Evolutionary conservation across 2,329 filamentous ascomycete species (phyloP).

Genomic region (Corniculantispora saksenae): DNA sequence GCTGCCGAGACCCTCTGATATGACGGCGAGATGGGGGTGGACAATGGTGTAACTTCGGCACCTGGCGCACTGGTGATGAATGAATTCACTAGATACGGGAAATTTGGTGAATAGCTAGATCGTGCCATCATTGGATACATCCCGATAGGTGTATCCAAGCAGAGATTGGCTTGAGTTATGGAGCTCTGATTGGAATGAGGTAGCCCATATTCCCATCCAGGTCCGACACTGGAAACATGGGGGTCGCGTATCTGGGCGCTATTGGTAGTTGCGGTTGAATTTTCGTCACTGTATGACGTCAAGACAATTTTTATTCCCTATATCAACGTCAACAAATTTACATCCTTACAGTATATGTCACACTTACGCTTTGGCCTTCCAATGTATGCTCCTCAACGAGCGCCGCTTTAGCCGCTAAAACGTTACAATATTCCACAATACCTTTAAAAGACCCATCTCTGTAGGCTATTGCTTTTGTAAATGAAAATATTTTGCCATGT

Average conservation of each 20-base stretch:
- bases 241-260: background rate
- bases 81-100: conserved; percentile 34
- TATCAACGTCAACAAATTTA: background rate
- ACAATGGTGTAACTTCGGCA: conserved; percentile 25
- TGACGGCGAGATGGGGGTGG: conserved; percentile 32
- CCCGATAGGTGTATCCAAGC: conserved; percentile 28
- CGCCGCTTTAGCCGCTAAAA: conserved; percentile 43
- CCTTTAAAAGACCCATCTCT: conserved; percentile 47
- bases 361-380: conserved; percentile 6
- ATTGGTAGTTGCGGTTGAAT: background rate
- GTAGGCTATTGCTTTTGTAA: conserved; percentile 44
- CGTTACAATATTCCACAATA: conserved; percentile 56
- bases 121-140: conserved; percentile 39
- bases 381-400: conserved; percentile 35
- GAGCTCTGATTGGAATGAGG: conserved; percentile 12
- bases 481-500: conserved; percentile 55
- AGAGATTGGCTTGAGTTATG: conserved; percentile 21
- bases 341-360: background rate
- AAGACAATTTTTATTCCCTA: conserved; percentile 12
- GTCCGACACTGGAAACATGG: background rate
- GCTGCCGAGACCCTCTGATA: conserved; percentile 32
- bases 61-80: conserved; percentile 23
- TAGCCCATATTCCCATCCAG: conserved; percentile 12
- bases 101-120: conserved; percentile 29
- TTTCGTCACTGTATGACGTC: background rate